Base-by-base conservation (phyloP, 768 basidiomycete genomes). In the Suillus discolor region DNA sequence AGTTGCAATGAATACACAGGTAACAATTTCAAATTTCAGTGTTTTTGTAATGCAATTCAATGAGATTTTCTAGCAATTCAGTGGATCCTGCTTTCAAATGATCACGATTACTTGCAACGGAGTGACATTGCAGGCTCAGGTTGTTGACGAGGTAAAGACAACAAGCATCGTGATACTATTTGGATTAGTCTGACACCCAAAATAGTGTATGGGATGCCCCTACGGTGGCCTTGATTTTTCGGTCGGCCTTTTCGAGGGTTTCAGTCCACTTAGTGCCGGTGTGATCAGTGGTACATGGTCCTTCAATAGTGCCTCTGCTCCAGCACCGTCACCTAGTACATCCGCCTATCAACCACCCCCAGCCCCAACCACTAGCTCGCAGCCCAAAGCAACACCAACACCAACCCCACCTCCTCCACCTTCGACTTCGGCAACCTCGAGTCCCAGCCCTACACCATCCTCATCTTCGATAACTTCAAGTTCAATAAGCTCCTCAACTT, bases 121-220 rank as follows among this genome's bases (percentile, higher is more conserved):
- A 57, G 86, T 86, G 74, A 79, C 84, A 5, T 74, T 84, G 0
- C 71, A 71, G 45, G 92, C 92, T 8, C 81, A 79, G 7, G 85
- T 94, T 67, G 79, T 78, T 69, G 93, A 94, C 67, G 77, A 83
- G 79, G 90, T 89, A 49, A 72, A 67, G 6, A 31, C 28, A 28
- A 11, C 57, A n/a, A 36, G 57, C 63, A 39, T 64, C 60, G 12
- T 53, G 7, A 25, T 31, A 12, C 31, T 11, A 34, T 4, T 31
- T 51, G 54, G 9, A 62, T 49, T 51, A 39, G 62, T 55, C 49
- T 60, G 36, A 62, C 13, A 31, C 63, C 65, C 28, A n/a, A 55
- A 59, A 6, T 69, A 90, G 85, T 92, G 91, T 70, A 87, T 88
- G 12, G 85, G 85, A 39, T 94, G 92, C 74, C 86, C 86, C 4